A percentile compares a stretch with the other conserved stretches of the same genome.
Conservation (phyloP, 2,329 filamentous ascomycete species). For the Penicillium sp. region DNA sequence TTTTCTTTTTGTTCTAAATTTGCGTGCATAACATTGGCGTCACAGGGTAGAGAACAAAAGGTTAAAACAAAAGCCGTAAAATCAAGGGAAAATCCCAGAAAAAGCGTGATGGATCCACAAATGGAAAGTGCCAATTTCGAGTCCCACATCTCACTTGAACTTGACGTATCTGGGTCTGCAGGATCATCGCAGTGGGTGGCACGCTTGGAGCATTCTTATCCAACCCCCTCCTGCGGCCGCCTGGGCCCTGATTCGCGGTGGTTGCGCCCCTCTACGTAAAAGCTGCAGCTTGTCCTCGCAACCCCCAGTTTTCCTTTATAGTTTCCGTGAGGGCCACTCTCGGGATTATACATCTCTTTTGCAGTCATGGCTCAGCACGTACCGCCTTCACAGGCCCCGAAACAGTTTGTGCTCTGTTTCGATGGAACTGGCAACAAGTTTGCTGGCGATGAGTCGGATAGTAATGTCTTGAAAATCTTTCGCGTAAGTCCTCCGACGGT, state of each 20-base stretch:
- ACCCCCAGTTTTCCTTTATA: conserved; percentile 12
- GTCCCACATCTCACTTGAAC: conserved; percentile 10
- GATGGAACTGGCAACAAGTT: conserved; percentile 49
- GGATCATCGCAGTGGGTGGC: conserved; percentile 16
- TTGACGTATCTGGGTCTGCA: conserved; percentile 23
- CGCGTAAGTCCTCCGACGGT: conserved; percentile 30
- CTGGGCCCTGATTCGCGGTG: conserved; percentile 13
- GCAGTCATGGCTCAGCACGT: conserved; percentile 18
- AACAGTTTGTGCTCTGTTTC: conserved; percentile 45
- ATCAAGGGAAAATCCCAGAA: neutral
- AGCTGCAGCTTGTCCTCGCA: conserved; percentile 1
- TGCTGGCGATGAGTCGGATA: conserved; percentile 45
- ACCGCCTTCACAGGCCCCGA: conserved; percentile 24
- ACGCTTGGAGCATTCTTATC: conserved; percentile 13
- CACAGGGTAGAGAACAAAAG: neutral
- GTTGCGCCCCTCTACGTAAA: neutral
- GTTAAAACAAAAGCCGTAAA: neutral
- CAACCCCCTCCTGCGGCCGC: conserved; percentile 9
- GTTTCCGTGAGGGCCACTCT: neutral
- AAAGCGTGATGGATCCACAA: neutral
- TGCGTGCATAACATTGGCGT: neutral
- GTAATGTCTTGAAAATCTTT: conserved; percentile 50
- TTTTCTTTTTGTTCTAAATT: neutral
- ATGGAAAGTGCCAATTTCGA: conserved; percentile 12
- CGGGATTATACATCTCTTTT: neutral